Evolutionary conservation across 164 flowering plant species (phyloP), one percentile per base, ranked within the genome.

Genomic region (Piper longum): DNA sequence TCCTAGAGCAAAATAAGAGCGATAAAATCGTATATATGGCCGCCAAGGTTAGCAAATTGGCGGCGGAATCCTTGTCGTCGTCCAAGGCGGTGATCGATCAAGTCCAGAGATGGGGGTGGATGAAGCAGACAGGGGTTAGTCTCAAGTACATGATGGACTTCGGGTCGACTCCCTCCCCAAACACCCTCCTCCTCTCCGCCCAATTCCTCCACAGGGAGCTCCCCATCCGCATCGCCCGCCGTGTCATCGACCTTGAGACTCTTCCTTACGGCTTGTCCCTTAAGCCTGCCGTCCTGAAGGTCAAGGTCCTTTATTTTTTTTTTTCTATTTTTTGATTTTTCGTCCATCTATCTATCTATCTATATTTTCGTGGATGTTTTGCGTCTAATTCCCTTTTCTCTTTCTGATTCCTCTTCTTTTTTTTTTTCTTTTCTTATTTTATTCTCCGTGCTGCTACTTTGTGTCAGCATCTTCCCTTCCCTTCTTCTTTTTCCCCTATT

Each of bases 181-280:
- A 66, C 56, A 86, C 83, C 64, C 60, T 93, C 67, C 74, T 90
- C 42, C 73, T 93, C 12, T 84, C 99, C 9, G 90, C 97, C 66
- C 96, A 90, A 70, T 93, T 90, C 64, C 91, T 93, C 62, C 97
- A 90, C 69, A 89, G 87, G 71, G 96, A 93, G 76, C 83, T 93
- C 3, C 81, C 97, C 13, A 87, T 93, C 60, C 64, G 97, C 40
- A 86, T 93, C 72, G 97, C 97, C 4, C 69, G 95, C 54, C 62
- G 97, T 18, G 91, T 88, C 45, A 74, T 85, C 59, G 99, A 90
- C 65, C 85, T 90, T 39, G 82, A 90, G 71, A 65, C 41, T 59
- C 76, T 88, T 56, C 99, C 99, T 61, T 81, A 79, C 69, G 97
- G 96, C 18, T 68, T 93, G 16, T 90, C 96, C n/a, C 62, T 71